phyloP scores from a whole-genome alignment of 2,329 filamentous ascomycete species.

The Paraphoma chrysanthemicola region DNA sequence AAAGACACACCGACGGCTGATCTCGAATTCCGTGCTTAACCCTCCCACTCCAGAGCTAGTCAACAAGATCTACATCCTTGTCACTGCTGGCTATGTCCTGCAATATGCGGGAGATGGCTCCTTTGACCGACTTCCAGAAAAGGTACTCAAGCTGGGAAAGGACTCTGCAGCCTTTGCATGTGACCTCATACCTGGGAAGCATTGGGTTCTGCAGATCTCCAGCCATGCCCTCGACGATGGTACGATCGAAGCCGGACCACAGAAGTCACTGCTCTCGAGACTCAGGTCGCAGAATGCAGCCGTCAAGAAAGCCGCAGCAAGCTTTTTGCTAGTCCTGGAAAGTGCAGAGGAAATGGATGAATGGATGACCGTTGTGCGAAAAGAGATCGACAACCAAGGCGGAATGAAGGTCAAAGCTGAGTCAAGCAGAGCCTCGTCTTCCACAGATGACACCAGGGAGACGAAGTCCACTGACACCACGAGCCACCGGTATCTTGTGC shows the following conservation, averaged over 20 bases:
- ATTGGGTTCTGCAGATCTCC: slow-evolving; percentile 80
- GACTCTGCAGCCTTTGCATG: slow-evolving; percentile 81
- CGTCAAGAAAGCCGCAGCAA: slow-evolving; percentile 63
- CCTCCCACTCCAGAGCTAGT: slow-evolving; percentile 69
- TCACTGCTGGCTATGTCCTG: slow-evolving; percentile 74
- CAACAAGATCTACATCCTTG: slow-evolving; percentile 74
- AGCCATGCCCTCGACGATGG: slow-evolving; percentile 69
- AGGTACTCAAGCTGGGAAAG: slow-evolving; percentile 73
- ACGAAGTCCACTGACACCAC: slow-evolving; percentile 35
- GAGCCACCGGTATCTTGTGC: slow-evolving; percentile 48
- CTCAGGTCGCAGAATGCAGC: slow-evolving; percentile 66
- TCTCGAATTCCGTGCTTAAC: slow-evolving; percentile 49
- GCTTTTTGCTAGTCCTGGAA: slow-evolving; percentile 76
- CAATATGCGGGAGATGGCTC: slow-evolving; percentile 76
- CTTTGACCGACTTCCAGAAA: slow-evolving; percentile 76
- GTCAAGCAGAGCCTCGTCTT: slow-evolving; percentile 34
- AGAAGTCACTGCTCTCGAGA: slow-evolving; percentile 70
- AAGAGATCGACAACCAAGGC: slow-evolving; percentile 73
- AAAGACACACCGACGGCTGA: slow-evolving; percentile 52
- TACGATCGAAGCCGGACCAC: slow-evolving; percentile 46
- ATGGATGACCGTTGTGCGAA: slow-evolving; percentile 74
- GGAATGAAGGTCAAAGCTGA: slow-evolving; percentile 62
- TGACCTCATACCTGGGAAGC: slow-evolving; percentile 78
- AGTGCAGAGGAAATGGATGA: slow-evolving; percentile 75
- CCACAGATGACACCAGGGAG: slow-evolving; percentile 30